Percentiles rank a stretch among this genome's conserved stretches.
Evolutionary conservation across 148 eudicot genomes (phyloP).

Genomic region (Rhododendron simsii): DNA sequence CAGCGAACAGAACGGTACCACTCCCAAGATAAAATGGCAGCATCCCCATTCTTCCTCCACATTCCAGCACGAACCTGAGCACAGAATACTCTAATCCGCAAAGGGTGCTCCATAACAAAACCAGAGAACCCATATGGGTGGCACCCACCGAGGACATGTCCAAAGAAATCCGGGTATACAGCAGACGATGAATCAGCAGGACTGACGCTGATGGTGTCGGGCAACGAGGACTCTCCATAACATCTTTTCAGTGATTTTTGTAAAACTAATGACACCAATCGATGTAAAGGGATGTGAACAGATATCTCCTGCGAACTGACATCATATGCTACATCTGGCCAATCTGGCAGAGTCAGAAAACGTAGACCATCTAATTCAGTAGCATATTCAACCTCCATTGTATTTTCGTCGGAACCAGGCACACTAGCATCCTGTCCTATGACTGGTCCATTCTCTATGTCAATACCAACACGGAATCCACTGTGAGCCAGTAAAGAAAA

Average conservation of each 20-base stretch:
- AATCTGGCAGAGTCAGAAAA: conserved; percentile 64
- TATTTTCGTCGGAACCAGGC: conserved; percentile 31
- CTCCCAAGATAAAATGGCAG: conserved; percentile 61
- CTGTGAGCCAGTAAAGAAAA: conserved; percentile 19
- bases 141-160: conserved; percentile 61
- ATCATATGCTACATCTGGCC: conserved; percentile 76
- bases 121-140: conserved; percentile 91
- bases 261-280: conserved; percentile 65
- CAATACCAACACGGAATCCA: conserved; percentile 20
- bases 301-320: conserved; percentile 83
- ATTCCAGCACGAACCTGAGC: conserved; percentile 95
- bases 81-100: conserved; percentile 88
- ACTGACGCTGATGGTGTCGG: conserved; percentile 16
- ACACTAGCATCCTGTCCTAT: conserved; percentile 18
- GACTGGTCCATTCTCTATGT: conserved; percentile 10
- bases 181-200: conserved; percentile 31
- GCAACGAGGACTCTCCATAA: conserved; percentile 43
- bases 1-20: conserved; percentile 91
- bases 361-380: conserved; percentile 41
- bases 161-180: conserved; percentile 44
- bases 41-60: conserved; percentile 98
- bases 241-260: conserved; percentile 58
- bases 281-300: conserved; percentile 80
- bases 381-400: conserved; percentile 44
- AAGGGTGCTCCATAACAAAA: conserved; percentile 89